Conservation (phyloP, 2,329 filamentous ascomycete genomes). For the Fusarium sambucinum region DNA sequence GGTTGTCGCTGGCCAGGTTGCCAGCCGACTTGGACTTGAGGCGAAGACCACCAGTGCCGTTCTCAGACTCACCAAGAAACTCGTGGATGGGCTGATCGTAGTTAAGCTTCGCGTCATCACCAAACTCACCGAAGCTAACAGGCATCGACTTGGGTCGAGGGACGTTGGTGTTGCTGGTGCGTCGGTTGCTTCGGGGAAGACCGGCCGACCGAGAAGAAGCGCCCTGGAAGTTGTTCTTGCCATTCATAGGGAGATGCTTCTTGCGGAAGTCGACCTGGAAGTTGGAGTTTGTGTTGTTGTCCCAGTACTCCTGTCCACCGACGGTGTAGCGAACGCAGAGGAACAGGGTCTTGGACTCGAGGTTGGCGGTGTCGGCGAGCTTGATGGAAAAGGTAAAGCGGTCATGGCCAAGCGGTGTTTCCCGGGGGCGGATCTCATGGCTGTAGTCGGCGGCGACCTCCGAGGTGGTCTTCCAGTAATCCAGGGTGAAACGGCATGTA, state of each 20-base stretch:
- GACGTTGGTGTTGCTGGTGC: slow-evolving; percentile 55
- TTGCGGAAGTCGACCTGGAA: slow-evolving; percentile 95
- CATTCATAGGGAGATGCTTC: slow-evolving; percentile 73
- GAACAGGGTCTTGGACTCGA: slow-evolving; percentile 92
- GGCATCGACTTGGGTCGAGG: slow-evolving; percentile 67
- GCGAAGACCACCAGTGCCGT: slow-evolving; percentile 68
- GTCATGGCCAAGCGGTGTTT: slow-evolving; percentile 77
- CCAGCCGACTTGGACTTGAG: slow-evolving; percentile 77
- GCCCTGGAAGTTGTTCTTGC: slow-evolving; percentile 66
- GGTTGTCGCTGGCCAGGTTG: slow-evolving; percentile 72
- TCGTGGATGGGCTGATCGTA: slow-evolving; percentile 72
- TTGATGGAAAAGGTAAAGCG: slow-evolving; percentile 96
- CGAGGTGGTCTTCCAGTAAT: slow-evolving; percentile 99
- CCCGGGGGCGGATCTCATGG: slow-evolving; percentile 78
- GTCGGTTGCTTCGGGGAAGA: slow-evolving; percentile 76
- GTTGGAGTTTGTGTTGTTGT: slow-evolving; percentile 89
- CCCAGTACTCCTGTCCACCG: slow-evolving; percentile 89
- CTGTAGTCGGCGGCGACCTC: slow-evolving; percentile 92
- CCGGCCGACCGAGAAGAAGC: slow-evolving; percentile 64
- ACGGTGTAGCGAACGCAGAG: slow-evolving; percentile 92
- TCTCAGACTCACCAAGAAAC: slow-evolving; percentile 72
- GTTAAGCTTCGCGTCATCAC: slow-evolving; percentile 67
- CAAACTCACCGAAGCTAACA: slow-evolving; percentile 78
- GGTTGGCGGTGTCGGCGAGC: slow-evolving; percentile 87
- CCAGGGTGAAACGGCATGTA: slow-evolving; percentile 92